phyloP scores from a whole-genome alignment of 768 basidiomycete species.

The Auriscalpium orientale region DNA sequence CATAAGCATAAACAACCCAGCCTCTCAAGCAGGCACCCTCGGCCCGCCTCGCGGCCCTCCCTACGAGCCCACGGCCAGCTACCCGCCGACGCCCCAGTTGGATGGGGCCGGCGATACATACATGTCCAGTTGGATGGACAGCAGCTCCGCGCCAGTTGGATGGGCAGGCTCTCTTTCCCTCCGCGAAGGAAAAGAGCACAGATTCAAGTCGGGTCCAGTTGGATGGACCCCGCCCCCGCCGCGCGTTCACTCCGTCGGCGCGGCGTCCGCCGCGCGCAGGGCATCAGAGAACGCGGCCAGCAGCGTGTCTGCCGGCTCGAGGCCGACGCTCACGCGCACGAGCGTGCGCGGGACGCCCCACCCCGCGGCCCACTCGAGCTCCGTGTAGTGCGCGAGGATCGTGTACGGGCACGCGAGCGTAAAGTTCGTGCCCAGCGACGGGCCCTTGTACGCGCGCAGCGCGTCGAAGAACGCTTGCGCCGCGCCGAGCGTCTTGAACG shows the following conservation, averaged over 20 bases:
- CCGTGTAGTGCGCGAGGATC: slow-evolving; percentile 82
- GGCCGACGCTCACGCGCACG: slow-evolving; percentile 86
- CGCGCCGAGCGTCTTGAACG: slow-evolving; percentile 63
- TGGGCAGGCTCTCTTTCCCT: not conserved
- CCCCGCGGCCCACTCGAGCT: slow-evolving; percentile 85
- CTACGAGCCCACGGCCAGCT: not conserved
- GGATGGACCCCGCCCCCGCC: not conserved
- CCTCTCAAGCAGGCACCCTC: too few relatives aligned
- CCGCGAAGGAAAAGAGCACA: too few relatives aligned
- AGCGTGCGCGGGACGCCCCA: slow-evolving; percentile 81
- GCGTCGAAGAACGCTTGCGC: slow-evolving; percentile 80
- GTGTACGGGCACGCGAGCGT: slow-evolving; percentile 93
- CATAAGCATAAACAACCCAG: too few relatives aligned
- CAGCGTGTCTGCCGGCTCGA: slow-evolving; percentile 63
- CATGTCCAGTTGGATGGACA: slow-evolving; percentile 13
- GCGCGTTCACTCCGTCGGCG: not conserved
- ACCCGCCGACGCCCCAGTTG: slow-evolving; percentile 9
- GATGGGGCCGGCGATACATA: slow-evolving; percentile 4
- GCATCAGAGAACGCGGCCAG: slow-evolving; percentile 55
- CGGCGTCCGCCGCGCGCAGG: slow-evolving; percentile 62
- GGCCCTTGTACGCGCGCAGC: slow-evolving; percentile 81
- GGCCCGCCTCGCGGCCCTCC: too few relatives aligned
- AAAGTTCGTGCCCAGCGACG: slow-evolving; percentile 90
- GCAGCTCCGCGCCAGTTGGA: not conserved
- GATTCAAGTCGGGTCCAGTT: not conserved